Conservation (phyloP, 2,329 filamentous ascomycete species). For the Thelonectria rubi region DNA sequence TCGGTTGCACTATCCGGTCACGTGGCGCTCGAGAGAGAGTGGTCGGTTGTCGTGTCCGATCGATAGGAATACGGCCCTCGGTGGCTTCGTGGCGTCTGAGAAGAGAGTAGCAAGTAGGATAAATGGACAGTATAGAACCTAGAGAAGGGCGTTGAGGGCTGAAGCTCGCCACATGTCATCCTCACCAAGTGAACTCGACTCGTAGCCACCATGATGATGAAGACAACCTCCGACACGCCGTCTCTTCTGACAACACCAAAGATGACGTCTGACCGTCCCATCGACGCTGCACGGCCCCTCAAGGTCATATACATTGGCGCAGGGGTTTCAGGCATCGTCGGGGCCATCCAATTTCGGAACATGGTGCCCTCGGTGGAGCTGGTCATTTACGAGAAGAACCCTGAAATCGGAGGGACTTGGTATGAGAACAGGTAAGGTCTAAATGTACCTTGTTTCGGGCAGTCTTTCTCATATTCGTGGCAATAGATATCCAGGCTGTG, state of each 20-base stretch:
- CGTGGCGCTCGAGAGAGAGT: not conserved
- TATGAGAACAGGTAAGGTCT: constrained; percentile 16
- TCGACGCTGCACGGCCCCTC: constrained; percentile 9
- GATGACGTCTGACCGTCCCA: not conserved
- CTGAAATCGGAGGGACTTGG: constrained; percentile 24
- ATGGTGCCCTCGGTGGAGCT: constrained; percentile 12
- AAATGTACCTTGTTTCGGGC: not conserved
- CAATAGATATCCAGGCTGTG: constrained; percentile 18
- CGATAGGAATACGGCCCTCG: not conserved
- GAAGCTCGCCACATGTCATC: not conserved
- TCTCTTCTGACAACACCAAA: not conserved
- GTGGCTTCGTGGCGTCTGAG: not conserved
- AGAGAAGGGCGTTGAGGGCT: not conserved
- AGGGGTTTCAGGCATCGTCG: constrained; percentile 20
- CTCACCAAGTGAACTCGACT: not conserved
- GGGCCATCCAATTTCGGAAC: constrained; percentile 17
- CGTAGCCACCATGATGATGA: not conserved
- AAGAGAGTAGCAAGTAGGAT: not conserved
- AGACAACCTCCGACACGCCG: not conserved
- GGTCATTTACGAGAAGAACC: constrained; percentile 24
- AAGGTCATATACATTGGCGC: constrained; percentile 21
- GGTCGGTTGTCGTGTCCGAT: not conserved
- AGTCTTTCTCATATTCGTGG: not conserved
- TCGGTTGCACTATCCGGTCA: not conserved
- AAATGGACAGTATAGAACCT: not conserved